Evolutionary conservation across 768 basidiomycete genomes (phyloP).

Genomic region (Austroboletus festivus): DNA sequence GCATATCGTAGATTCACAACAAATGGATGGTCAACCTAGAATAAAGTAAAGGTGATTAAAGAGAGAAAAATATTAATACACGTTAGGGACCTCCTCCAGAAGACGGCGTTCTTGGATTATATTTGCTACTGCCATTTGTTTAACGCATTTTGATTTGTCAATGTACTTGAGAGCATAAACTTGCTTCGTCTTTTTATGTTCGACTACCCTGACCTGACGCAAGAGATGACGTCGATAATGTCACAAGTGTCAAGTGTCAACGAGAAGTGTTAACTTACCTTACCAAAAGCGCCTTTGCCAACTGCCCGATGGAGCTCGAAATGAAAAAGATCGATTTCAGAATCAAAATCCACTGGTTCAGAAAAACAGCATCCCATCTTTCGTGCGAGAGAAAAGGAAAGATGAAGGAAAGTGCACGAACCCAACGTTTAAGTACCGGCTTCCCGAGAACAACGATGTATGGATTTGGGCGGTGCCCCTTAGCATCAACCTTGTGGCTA

Average conservation of each 20-base stretch:
- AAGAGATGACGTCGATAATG: neutral
- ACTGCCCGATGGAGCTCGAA: slow-evolving; percentile 95
- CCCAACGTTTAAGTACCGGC: slow-evolving; percentile 22
- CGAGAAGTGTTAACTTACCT: slow-evolving; percentile 71
- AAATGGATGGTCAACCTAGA: slow-evolving; percentile 83
- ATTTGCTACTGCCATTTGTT: slow-evolving; percentile 88
- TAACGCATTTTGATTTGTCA: slow-evolving; percentile 89
- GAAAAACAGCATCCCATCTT: slow-evolving; percentile 59
- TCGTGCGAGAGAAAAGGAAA: slow-evolving; percentile 37
- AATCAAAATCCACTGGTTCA: slow-evolving; percentile 82
- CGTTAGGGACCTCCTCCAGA: slow-evolving; percentile 87
- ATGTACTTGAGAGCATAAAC: slow-evolving; percentile 97
- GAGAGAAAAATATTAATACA: neutral
- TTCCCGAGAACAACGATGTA: slow-evolving; percentile 35
- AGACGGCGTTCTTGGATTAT: slow-evolving; percentile 91
- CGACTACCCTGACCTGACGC: slow-evolving; percentile 87
- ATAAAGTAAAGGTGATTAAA: slow-evolving; percentile 8
- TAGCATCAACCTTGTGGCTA: slow-evolving; percentile 22
- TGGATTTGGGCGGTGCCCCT: slow-evolving; percentile 21
- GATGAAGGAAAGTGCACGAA: slow-evolving; percentile 24
- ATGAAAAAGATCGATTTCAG: slow-evolving; percentile 87
- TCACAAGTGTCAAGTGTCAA: too few relatives aligned
- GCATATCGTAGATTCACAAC: slow-evolving; percentile 90
- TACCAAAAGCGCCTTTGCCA: slow-evolving; percentile 97
- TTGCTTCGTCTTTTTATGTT: slow-evolving; percentile 90